Percentiles rank a stretch among this genome's conserved stretches.
phyloP scores from a whole-genome alignment of 257 asterid species.

The Eucommia ulmoides region DNA sequence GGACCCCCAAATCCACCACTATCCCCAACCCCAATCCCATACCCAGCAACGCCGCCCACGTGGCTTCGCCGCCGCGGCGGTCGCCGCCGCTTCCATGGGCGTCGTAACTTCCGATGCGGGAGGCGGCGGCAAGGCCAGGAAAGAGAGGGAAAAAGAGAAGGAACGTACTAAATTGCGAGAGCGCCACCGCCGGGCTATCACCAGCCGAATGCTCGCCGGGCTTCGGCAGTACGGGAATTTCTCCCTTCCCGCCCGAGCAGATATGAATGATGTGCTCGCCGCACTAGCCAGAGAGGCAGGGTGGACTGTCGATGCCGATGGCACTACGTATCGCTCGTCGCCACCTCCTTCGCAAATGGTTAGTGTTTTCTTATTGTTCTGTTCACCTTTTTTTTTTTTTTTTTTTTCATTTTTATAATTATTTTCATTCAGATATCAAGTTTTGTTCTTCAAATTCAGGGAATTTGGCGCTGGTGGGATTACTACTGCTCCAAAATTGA shows the following conservation, averaged over 20 bases:
- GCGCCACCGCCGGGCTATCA: constrained; percentile 70
- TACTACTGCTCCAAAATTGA: too few species aligned
- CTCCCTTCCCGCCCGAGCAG: constrained; percentile 65
- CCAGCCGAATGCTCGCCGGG: constrained; percentile 67
- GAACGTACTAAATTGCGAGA: constrained; percentile 68
- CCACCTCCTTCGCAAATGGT: constrained; percentile 18
- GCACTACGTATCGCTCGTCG: constrained; percentile 47
- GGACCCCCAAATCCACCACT: constrained; percentile 17
- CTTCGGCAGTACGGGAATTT: constrained; percentile 69
- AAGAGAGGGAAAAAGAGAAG: constrained; percentile 65
- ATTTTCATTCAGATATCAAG: too few species aligned
- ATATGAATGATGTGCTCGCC: constrained; percentile 73
- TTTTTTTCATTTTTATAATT: too few species aligned
- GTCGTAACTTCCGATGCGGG: constrained; percentile 7
- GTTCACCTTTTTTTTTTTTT: too few species aligned
- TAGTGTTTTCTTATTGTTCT: neutral
- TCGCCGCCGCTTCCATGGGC: constrained; percentile 14
- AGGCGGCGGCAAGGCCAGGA: constrained; percentile 28
- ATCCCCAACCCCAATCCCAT: constrained; percentile 22
- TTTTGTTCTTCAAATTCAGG: too few species aligned
- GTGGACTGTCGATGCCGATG: constrained; percentile 55
- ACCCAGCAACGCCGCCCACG: constrained; percentile 51
- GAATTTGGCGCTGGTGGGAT: too few species aligned
- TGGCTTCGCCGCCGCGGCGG: constrained; percentile 60
- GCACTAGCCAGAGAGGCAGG: constrained; percentile 74